Base-by-base conservation (phyloP, 495 filamentous ascomycete genomes). In the Penicillium lagena region DNA sequence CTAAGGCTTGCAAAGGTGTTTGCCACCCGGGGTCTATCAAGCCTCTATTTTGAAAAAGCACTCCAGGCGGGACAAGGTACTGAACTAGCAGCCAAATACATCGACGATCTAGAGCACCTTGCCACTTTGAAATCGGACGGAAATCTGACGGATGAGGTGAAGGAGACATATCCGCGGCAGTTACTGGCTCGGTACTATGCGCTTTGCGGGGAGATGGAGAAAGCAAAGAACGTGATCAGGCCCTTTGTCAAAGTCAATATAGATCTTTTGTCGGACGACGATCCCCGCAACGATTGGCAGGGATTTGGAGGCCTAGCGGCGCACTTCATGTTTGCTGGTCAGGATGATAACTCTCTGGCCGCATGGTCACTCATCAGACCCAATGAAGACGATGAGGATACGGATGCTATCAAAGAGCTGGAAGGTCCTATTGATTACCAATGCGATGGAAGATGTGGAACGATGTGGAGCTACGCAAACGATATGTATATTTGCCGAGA, bases 201-300 rank as follows among this genome's bases (percentile, higher is more conserved):
- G 29, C 50, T 62, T 7, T 39, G 52, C 14, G 66, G 50, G 1
- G 45, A 62, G 14, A 47, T 51, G 1, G 31, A 43, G 12, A 55
- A 57, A 7, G 59, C 62, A 0, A 62, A 52, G 12, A 47, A 60
- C 12, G 54, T 58, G 30, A 46, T 60, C 2, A 54, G 58, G 7
- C 43, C 51, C 7, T 42, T 60, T 7, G 50, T 73, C 37, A 67
- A 67, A 27, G 30, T 57, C 9, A 54, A 52, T 10, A 37, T 73
- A 3, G 64, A 73, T 39, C 56, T 73, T 17, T 59, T 73, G 2
- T 68, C 64, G 0, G 70, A 73, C 27, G 63, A 64, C 5, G 70
- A 73, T 40, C 54, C 56, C 8, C 52, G 63, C 12, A 73, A 73
- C 34, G 70, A 73, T 42, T 64, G 59, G 42, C 51, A 54, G 9